Evolutionary conservation across 2,329 filamentous ascomycete species (phyloP).

Genomic region (Pseudomassariella vexata): DNA sequence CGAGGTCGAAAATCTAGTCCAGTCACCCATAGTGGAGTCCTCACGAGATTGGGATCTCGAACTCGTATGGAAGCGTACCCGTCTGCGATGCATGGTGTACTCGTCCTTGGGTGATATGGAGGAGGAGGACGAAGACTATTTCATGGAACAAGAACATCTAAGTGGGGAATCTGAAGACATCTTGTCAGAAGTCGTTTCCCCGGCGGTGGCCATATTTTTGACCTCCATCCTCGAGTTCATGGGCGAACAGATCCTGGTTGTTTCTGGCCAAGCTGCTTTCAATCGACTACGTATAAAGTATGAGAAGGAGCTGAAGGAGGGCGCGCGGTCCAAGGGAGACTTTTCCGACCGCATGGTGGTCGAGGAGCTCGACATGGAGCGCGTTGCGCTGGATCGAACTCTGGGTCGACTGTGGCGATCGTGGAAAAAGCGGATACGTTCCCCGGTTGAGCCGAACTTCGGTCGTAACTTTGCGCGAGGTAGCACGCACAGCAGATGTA

Average conservation of each 20-base stretch:
- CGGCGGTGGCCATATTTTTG: slow-evolving; percentile 89
- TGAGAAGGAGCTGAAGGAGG: slow-evolving; percentile 53
- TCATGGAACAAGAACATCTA: slow-evolving; percentile 74
- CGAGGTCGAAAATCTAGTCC: slow-evolving; percentile 65
- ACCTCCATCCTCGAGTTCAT: slow-evolving; percentile 93
- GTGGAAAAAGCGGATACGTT: slow-evolving; percentile 82
- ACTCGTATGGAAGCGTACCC: slow-evolving; percentile 86
- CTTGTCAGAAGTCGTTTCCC: slow-evolving; percentile 68
- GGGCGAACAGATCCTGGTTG: slow-evolving; percentile 83
- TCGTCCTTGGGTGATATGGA: slow-evolving; percentile 95
- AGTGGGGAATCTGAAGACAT: slow-evolving; percentile 51
- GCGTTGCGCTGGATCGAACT: slow-evolving; percentile 82
- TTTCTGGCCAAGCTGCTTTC: slow-evolving; percentile 79
- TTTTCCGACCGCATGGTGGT: slow-evolving; percentile 67
- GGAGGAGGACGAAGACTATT: slow-evolving; percentile 91
- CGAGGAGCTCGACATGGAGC: slow-evolving; percentile 87
- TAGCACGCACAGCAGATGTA: slow-evolving; percentile 32
- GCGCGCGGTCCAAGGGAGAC: slow-evolving; percentile 37
- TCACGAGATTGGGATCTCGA: slow-evolving; percentile 78
- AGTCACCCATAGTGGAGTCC: slow-evolving; percentile 45
- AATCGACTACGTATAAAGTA: slow-evolving; percentile 56
- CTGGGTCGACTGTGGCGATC: slow-evolving; percentile 87
- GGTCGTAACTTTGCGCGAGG: slow-evolving; percentile 45
- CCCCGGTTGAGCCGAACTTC: slow-evolving; percentile 41
- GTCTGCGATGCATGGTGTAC: slow-evolving; percentile 96